Evolutionary conservation across 2,329 filamentous ascomycete species (phyloP).

Genomic region (Paecilomyces dactylethromorphus): DNA sequence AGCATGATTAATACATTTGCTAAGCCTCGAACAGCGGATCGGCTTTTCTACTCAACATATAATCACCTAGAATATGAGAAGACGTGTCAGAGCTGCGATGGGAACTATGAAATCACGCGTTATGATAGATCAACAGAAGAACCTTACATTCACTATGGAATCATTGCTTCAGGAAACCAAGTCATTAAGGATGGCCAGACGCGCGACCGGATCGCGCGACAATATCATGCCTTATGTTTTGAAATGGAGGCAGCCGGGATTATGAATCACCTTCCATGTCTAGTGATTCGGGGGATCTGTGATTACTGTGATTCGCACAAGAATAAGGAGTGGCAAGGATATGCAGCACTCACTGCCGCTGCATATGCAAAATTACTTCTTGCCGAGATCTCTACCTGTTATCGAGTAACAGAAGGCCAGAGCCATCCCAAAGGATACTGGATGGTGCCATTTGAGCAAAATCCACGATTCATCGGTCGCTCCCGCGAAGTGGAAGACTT

Average conservation of each 20-base stretch:
- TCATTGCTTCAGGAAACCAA: constrained; percentile 17
- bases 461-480: constrained; percentile 8
- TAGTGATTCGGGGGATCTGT: constrained; percentile 34
- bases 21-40: not conserved
- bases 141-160: constrained; percentile 15
- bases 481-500: constrained; percentile 4
- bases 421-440: constrained; percentile 4
- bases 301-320: constrained; percentile 12
- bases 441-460: constrained; percentile 12
- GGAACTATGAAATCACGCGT: too few species aligned
- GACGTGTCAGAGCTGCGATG: too few species aligned
- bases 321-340: constrained; percentile 28
- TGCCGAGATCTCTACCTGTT: constrained; percentile 3
- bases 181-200: constrained; percentile 12
- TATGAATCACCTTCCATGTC: constrained; percentile 23
- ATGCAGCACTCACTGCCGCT: constrained; percentile 22
- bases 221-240: constrained; percentile 11
- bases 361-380: constrained; percentile 12
- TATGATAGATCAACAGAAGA: not conserved
- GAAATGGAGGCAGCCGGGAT: constrained; percentile 22
- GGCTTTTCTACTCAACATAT: not conserved
- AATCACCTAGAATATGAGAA: not conserved
- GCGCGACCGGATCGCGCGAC: not conserved
- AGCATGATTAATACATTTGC: not conserved
- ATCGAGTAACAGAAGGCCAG: not conserved